phyloP scores from a whole-genome alignment of 75 land plant genomes.

The Sequoiadendron giganteum region DNA sequence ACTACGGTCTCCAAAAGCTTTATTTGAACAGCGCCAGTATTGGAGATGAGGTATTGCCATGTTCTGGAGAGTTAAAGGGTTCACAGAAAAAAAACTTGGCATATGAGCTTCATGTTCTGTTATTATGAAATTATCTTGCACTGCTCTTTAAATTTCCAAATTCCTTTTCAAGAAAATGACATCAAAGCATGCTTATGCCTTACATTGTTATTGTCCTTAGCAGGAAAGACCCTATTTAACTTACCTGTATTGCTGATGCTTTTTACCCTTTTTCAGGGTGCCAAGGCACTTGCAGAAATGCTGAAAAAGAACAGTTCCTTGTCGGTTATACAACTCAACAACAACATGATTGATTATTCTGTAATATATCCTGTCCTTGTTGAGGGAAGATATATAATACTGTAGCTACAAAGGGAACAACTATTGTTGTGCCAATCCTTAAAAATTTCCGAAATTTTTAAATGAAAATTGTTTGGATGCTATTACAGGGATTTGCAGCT shows the following conservation, averaged over 20 bases:
- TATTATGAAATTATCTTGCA: neutral
- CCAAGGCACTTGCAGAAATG: constrained; percentile 85
- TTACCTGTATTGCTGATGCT: neutral
- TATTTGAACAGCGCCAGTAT: constrained; percentile 81
- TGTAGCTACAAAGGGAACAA: neutral
- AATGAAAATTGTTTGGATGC: constrained; percentile 21
- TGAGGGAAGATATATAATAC: neutral
- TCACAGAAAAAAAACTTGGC: neutral
- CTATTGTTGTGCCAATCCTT: neutral
- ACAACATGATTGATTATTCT: constrained; percentile 90
- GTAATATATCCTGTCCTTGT: constrained; percentile 35
- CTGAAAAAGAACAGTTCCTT: constrained; percentile 80
- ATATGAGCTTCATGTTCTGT: neutral
- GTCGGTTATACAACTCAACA: constrained; percentile 84
- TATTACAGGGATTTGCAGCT: constrained; percentile 85
- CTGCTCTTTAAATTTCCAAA: neutral
- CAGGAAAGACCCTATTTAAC: neutral
- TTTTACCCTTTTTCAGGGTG: constrained; percentile 64
- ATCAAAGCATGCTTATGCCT: neutral
- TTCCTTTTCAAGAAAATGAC: neutral
- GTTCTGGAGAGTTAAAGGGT: neutral
- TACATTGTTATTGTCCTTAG: neutral
- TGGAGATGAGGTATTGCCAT: constrained; percentile 82
- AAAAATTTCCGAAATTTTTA: neutral
- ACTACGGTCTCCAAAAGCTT: constrained; percentile 71